Evolutionary conservation across 23 red algal species (phyloP), one percentile per base, ranked within the genome.

Genomic region (Gracilaria caudata): DNA sequence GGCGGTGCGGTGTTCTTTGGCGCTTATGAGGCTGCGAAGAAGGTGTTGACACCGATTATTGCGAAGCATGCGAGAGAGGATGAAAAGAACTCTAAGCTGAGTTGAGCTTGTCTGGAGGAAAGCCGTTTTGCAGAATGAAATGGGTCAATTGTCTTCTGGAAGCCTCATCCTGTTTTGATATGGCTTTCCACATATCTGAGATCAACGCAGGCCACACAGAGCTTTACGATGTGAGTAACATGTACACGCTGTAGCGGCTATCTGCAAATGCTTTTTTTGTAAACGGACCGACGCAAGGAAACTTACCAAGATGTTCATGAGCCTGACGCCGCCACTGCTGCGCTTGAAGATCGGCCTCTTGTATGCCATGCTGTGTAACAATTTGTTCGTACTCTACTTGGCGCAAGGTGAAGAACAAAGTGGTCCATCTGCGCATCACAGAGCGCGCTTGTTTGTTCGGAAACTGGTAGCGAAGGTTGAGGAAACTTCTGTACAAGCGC

Each of bases 1-100:
- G 96, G 96, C 64, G 96, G 96, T n/a, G 92, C 93, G 12, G 87
- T 98, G 23, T 98, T 98, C 90, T 98, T 98, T 65, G 96, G 92
- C 34, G 90, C 88, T 29, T 98, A 84, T 83, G 96, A 98, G 41
- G 78, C 86, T 4, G 68, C 83, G 21, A 87, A 87, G 72, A 87
- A 87, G 40, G 68, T 46, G 19, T 55, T 75, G 68, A 37, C 44
- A 21, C 83, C 83, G 3, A 21, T 59, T 26, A 71, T 87, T 73
- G 83, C 49, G 28, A 87, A 46, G 65, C 33, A 61, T 20, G 39
- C 65, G 17, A 71, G 37, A n/a, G 35, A 60, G 57, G 17, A 29
- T 23, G 57, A 23, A 2, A 60, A 60, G 23, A 60, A 60, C 3
- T 23, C 57, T 60, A 28, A 28, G 57, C 25, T 60, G 57, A 60